Conservation (phyloP, 1,284 basidiomycete species). For the Cutaneotrichosporon cavernicola region DNA sequence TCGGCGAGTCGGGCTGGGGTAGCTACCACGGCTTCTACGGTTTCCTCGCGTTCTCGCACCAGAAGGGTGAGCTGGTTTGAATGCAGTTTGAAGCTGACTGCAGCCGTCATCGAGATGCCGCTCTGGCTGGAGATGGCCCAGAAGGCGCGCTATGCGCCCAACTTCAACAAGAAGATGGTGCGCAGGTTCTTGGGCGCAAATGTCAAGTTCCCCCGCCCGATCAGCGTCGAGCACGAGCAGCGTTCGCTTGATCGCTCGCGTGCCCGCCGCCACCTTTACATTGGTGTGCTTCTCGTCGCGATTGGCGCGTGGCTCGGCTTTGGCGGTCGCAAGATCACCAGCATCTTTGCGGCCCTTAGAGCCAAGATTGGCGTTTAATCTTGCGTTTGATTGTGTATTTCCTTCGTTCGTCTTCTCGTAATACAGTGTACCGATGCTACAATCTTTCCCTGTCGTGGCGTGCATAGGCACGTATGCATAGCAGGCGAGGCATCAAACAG, state of each 20-base stretch:
- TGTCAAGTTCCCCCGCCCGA: conserved; percentile 37
- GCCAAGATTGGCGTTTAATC: conserved; percentile 16
- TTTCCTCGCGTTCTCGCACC: conserved; percentile 51
- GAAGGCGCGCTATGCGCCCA: conserved; percentile 44
- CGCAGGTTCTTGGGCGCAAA: conserved; percentile 31
- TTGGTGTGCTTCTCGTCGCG: conserved; percentile 19
- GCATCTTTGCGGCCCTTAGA: conserved; percentile 2
- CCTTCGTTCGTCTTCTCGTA: not conserved
- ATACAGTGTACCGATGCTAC: not conserved
- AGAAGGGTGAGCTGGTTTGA: conserved; percentile 36
- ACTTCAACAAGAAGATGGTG: conserved; percentile 29
- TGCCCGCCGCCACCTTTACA: conserved; percentile 18
- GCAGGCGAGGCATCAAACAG: no score
- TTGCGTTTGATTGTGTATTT: not conserved
- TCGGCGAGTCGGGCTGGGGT: conserved; percentile 52
- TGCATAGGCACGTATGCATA: not conserved
- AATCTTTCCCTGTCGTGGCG: not conserved
- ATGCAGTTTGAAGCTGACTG: conserved; percentile 1
- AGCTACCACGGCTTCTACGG: conserved; percentile 49
- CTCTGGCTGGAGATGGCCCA: conserved; percentile 27
- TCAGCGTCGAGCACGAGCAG: conserved; percentile 43
- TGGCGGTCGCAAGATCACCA: conserved; percentile 10
- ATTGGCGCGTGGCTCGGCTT: conserved; percentile 24
- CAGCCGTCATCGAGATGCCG: conserved; percentile 44
- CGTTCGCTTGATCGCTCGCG: conserved; percentile 13